Evolutionary conservation across 257 asterid species (phyloP), one percentile per base, ranked within the genome.

Genomic region (Solanum corneliomulleri): DNA sequence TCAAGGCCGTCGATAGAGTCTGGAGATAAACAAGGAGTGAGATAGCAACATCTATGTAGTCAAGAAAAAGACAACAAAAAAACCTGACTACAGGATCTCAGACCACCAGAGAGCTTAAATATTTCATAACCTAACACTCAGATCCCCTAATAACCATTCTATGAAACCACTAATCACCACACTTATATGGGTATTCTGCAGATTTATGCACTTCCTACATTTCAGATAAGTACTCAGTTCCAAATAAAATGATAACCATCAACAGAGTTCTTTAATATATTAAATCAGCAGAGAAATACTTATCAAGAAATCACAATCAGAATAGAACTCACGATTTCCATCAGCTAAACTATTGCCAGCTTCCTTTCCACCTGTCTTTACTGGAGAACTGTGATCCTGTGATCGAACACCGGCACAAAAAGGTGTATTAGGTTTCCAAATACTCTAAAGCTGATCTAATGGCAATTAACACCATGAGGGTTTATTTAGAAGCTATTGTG

Each of bases 1-100:
- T 94, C 95, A 89, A 86, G 74, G 88, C 92, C 95, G 88, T 94
- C 89, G 86, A 87, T 90, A 88, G 95, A 90, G 89, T 92, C 98
- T 94, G 94, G 81, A 86, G 89, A 88, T 70, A 71, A 56, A 72
- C 41, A 41, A 16, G 68, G 16, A 20, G 18, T 81, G 85, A 81
- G 9, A 29, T 81, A 81, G 85, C 69, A 29, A 49, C 44, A 49
- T 81, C 44, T 80, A 81, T n/a, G 20, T 29, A 49, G 45, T 81
- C 85, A 0, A 81, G 44, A 45, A 64, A 81, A 18, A 29, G 44
- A 29, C 69, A 47, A 47, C 20, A 80, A 49, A 80, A 47, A 5
- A 80, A 47, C 42, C 7, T 47, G 69, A 18, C 68, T 45, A 78
- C 42, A 78, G 84, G 66, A 78, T 44, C 84, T 78, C 27, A 27